Base-by-base conservation (phyloP, 352 stramenopile genomes). In the Phytophthora crassamura region DNA sequence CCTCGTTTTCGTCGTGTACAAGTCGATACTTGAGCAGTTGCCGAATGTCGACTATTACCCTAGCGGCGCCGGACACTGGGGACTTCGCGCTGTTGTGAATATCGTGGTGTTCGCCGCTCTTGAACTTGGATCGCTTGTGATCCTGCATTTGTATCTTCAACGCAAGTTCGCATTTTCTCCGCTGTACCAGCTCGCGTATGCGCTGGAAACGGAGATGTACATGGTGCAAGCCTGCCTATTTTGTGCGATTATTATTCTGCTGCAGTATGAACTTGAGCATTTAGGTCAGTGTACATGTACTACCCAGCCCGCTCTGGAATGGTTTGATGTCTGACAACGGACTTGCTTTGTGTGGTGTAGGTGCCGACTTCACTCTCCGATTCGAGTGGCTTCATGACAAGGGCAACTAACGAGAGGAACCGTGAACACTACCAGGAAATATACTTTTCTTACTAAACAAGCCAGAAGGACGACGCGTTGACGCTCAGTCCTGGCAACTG, bases 381-480 rank as follows among this genome's bases (percentile, higher is more conserved):
- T 60, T 67, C 25, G 18, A 59, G 28, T 61, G 30, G 40, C 53
- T 60, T 4, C 42, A 56, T 4, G 48, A 45, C 14, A 54, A 41
- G 22, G 22, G 22, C 22, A 25, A 25, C 3, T 25, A 25, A 25
- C 22, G 22, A 3, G 22, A 25, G 3, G 22, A 3, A 25, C 22
- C 25, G 25, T 30, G 4, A 30, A 30, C 25, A 30, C 25, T 30
- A 30, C 25, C 25, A 7, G 25, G 6, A 30, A 30, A 0, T n/a
- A n/a, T n/a, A n/a, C n/a, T n/a, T n/a, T n/a, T n/a, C n/a, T 30
- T 30, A 30, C 25, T 30, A 30, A 30, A 30, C 25, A 30, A 50
- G n/a, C 83, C 83, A 92, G 53, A 80, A 92, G 1, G 83, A 92
- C 4, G 81, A 72, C 2, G 79, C 75, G 22, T 86, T 87, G 5